Percentiles rank a stretch among this genome's conserved stretches.
Evolutionary conservation across 1,284 basidiomycete species (phyloP).

Genomic region (Irpex sp.): DNA sequence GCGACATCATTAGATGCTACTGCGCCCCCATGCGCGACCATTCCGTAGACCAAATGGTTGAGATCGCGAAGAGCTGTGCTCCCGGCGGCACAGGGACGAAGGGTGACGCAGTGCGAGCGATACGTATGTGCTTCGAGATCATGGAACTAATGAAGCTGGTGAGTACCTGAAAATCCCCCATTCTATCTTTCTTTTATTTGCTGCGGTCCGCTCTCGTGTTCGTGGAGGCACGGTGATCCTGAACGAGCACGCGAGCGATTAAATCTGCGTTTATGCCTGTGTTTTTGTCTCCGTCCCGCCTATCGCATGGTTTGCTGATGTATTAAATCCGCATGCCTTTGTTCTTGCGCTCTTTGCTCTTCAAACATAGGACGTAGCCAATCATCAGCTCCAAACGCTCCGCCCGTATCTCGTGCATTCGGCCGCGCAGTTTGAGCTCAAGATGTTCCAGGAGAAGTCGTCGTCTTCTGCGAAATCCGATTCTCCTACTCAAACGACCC

Average conservation of each 20-base stretch:
- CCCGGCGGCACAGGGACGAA: constrained; percentile 49
- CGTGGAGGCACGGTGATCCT: constrained; percentile 10
- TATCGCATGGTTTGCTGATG: constrained; percentile 6
- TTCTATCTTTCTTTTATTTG: constrained; percentile 8
- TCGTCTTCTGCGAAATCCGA: constrained; percentile 20
- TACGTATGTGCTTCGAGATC: constrained; percentile 87
- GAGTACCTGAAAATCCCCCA: constrained; percentile 26
- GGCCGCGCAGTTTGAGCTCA: constrained; percentile 79
- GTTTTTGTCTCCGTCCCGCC: not conserved
- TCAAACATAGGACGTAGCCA: constrained; percentile 79
- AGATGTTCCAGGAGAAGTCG: constrained; percentile 62
- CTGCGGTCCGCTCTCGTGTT: not conserved
- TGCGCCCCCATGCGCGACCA: constrained; percentile 92
- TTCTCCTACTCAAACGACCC: not conserved
- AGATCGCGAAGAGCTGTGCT: constrained; percentile 56
- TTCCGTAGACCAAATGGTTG: constrained; percentile 82
- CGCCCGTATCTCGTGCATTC: constrained; percentile 83
- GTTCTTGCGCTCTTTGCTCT: not conserved
- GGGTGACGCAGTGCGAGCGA: constrained; percentile 68
- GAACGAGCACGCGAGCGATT: not conserved
- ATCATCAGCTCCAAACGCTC: constrained; percentile 88
- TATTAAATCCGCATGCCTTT: constrained; percentile 5
- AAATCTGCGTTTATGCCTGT: constrained; percentile 12
- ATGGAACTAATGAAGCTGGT: constrained; percentile 95
- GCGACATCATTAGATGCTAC: constrained; percentile 82